phyloP scores from a whole-genome alignment of 768 basidiomycete species.

The Rhodotorula babjevae region DNA sequence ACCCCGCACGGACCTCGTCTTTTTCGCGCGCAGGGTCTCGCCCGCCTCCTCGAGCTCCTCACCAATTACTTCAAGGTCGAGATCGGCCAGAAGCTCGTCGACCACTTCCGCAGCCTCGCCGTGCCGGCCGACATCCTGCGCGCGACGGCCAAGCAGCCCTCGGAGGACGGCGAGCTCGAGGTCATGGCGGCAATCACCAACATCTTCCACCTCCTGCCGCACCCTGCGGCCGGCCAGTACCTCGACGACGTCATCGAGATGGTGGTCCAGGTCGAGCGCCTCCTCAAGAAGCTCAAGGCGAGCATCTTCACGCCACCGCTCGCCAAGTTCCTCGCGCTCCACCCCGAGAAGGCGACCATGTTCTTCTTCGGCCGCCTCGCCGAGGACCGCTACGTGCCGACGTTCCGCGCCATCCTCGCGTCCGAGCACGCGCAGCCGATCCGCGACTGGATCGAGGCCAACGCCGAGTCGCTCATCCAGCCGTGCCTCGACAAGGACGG shows the following conservation, averaged over 20 bases:
- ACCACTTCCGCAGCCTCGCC: slow-evolving; percentile 89
- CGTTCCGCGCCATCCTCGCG: slow-evolving; percentile 43
- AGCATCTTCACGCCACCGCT: slow-evolving; percentile 92
- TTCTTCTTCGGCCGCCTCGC: slow-evolving; percentile 77
- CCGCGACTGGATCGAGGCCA: slow-evolving; percentile 46
- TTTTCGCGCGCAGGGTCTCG: slow-evolving; percentile 64
- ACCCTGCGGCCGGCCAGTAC: slow-evolving; percentile 82
- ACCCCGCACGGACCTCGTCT: too few relatives aligned
- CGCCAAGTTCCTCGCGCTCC: slow-evolving; percentile 84
- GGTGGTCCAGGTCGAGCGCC: slow-evolving; percentile 85
- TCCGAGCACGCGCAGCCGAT: slow-evolving; percentile 55
- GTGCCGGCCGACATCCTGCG: slow-evolving; percentile 77
- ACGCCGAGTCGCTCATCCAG: slow-evolving; percentile 46
- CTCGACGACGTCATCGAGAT: slow-evolving; percentile 78
- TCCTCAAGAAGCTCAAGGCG: slow-evolving; percentile 79
- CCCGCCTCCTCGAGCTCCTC: slow-evolving; percentile 82
- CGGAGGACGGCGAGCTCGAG: slow-evolving; percentile 83
- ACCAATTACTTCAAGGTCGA: slow-evolving; percentile 99
- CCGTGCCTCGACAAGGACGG: slow-evolving; percentile 46
- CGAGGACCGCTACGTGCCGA: slow-evolving; percentile 55
- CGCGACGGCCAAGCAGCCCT: slow-evolving; percentile 61
- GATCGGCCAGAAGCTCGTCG: slow-evolving; percentile 92
- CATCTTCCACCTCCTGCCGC: slow-evolving; percentile 89
- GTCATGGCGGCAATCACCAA: slow-evolving; percentile 93
- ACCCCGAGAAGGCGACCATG: slow-evolving; percentile 75